phyloP scores from a whole-genome alignment of 2,329 filamentous ascomycete genomes.

The Thermoascus crustaceus region DNA sequence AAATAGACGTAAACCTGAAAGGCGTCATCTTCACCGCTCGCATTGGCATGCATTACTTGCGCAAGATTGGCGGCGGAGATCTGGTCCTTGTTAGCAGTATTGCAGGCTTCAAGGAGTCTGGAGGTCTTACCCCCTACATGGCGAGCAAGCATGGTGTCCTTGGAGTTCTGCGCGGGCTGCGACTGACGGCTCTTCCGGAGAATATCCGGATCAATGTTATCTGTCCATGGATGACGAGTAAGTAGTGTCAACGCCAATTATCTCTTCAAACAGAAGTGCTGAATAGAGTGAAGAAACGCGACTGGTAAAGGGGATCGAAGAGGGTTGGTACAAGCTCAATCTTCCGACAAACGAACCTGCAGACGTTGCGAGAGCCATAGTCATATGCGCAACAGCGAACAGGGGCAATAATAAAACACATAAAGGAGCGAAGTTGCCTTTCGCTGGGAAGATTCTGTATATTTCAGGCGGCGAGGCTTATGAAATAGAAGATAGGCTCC shows the following conservation, averaged over 20 bases:
- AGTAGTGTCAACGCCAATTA: neutral
- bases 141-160: slow-evolving; percentile 20
- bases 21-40: slow-evolving; percentile 13
- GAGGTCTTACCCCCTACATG: slow-evolving; percentile 13
- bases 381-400: slow-evolving; percentile 15
- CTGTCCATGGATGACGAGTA: slow-evolving; percentile 14
- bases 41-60: slow-evolving; percentile 16
- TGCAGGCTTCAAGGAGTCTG: slow-evolving; percentile 15
- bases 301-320: slow-evolving; percentile 10
- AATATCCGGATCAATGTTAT: slow-evolving; percentile 10
- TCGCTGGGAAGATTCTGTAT: slow-evolving; percentile 17
- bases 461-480: slow-evolving; percentile 16
- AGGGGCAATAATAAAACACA: slow-evolving; percentile 6
- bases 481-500: slow-evolving; percentile 17
- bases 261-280: neutral
- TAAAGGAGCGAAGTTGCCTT: slow-evolving; percentile 10
- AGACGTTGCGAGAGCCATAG: slow-evolving; percentile 15
- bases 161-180: slow-evolving; percentile 16
- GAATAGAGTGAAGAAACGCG: slow-evolving; percentile 8
- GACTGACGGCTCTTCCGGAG: slow-evolving; percentile 8
- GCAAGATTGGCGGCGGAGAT: slow-evolving; percentile 11
- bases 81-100: slow-evolving; percentile 15
- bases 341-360: slow-evolving; percentile 16
- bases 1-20: slow-evolving; percentile 15
- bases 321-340: slow-evolving; percentile 14